Base-by-base conservation (phyloP, 2,329 filamentous ascomycete species). In the Alternaria sp. region DNA sequence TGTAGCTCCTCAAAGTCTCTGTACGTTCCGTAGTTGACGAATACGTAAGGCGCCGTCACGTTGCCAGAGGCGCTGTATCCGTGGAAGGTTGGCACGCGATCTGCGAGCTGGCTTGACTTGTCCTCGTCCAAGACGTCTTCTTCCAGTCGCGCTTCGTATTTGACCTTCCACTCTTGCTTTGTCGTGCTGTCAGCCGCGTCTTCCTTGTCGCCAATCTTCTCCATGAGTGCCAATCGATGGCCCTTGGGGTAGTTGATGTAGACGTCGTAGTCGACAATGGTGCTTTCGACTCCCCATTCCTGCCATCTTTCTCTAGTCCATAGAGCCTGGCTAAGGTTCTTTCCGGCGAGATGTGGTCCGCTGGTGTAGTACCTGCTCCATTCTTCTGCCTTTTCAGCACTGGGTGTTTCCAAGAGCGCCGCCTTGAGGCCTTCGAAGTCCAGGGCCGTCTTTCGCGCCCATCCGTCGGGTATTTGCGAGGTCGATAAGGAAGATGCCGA, bases 41-140 rank as follows among this genome's bases (percentile, higher is more conserved):
- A 98, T 30, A 97, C 92, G 68, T 92, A 96, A 13, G 89, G 87
- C 3, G 89, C 93, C 0, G 95, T 97, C 51, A 96, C 95, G 78
- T 98, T 97, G 26, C 95, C 95, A 63, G 86, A 94, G 5, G 93
- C 93, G 5, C 93, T 97, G 80, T 97, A 98, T 57, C 95, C 96
- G 76, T 98, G 95, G 83, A 98, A 98, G 0, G 91, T 95, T 1
- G 95, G 93, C 23, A 98, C 86, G 28, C 93, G 85, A 72, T 93
- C 87, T 10, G 86, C 81, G 49, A 93, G 83, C 21, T 89, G 86
- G 17, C 89, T 93, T 0, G 93, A 96, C 4, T 89, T 87, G 77
- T 99, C 96, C 56, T 97, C 90, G 0, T 93, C 86, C 6, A 98
- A 83, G 2, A 95, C 86, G 74, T 97, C 93, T 79, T 99, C 96